Evolutionary conservation across 768 basidiomycete genomes (phyloP), one percentile per base, ranked within the genome.

Genomic region (Agaricus subrufescens): DNA sequence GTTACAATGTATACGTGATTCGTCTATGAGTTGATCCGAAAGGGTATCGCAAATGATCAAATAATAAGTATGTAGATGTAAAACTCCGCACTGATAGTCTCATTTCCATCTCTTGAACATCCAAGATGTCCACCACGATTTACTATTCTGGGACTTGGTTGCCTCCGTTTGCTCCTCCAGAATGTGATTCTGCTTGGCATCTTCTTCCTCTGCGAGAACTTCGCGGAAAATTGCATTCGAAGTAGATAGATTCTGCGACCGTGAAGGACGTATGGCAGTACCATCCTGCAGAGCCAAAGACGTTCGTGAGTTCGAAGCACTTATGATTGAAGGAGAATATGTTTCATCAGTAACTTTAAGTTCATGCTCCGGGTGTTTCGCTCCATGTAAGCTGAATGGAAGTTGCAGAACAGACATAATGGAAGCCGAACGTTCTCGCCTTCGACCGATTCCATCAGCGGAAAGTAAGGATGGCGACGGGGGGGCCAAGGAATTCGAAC

Each of bases 61-160:
- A 44, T 52, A 42, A 62, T 19, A 19, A 19, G 19, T 19, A 19
- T 19, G 57, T 55, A 61, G 59, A 67, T 50, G 58, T 61, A 61
- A 66, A 66, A 58, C 61, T 60, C 66, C 63, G 65, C 58, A 65
- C 62, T 45, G 42, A 25, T 56, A 29, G 15, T 43, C 39, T 71
- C 60, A 75, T 44, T 69, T 61, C 45, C 65, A 57, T 59, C 68
- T 74, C 62, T 71, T 74, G 66, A 84, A 87, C 76, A 86, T 78
- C 86, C 85, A 87, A 31, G 83, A 78, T 39, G 79, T 82, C 59
- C 85, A 69, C 84, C 84, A 84, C 11, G 84, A 80, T 61, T 77
- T 80, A 31, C 73, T 72, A 27, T 69, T 69, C 53, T 69, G 72
- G 23, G 74, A 69, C 58, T 76, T 76, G 34, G 73, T 69, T 37